A percentile compares a stretch with the other conserved stretches of the same genome.
These are phyloP conservation scores for Lithohypha guttulata DNA, from an alignment of 2,329 filamentous ascomycete genomes.

Conservation along the genomic window DNA sequence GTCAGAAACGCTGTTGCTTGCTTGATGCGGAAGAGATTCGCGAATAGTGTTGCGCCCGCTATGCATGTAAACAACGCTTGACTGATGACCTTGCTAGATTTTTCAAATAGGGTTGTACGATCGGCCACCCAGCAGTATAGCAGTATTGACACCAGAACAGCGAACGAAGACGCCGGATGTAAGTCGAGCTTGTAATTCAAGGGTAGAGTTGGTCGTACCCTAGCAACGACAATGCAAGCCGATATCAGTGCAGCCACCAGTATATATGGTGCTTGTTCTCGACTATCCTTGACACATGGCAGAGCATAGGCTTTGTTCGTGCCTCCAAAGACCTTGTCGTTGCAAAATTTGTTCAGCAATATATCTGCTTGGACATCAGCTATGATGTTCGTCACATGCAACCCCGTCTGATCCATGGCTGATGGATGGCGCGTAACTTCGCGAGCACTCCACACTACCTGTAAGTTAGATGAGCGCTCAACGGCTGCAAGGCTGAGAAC, in stretches of 20 bases:
- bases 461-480: constrained; percentile 22
- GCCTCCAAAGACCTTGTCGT: constrained; percentile 30
- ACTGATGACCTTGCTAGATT: constrained; percentile 36
- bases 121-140: constrained; percentile 45
- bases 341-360: constrained; percentile 46
- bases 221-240: neutral
- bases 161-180: neutral
- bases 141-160: constrained; percentile 20
- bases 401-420: constrained; percentile 37
- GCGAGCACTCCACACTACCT: constrained; percentile 42
- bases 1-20: neutral
- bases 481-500: constrained; percentile 40
- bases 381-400: constrained; percentile 40
- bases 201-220: neutral
- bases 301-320: constrained; percentile 1
- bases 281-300: neutral
- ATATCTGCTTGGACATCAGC: constrained; percentile 42
- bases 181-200: too few species aligned
- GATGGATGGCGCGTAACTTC: constrained; percentile 35
- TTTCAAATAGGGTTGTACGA: constrained; percentile 43
- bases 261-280: neutral
- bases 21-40: constrained; percentile 9
- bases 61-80: constrained; percentile 13
- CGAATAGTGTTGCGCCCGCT: constrained; percentile 22
- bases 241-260: neutral